Evolutionary conservation across 148 eudicot genomes (phyloP).

Genomic region (Vaccinium myrtillus): DNA sequence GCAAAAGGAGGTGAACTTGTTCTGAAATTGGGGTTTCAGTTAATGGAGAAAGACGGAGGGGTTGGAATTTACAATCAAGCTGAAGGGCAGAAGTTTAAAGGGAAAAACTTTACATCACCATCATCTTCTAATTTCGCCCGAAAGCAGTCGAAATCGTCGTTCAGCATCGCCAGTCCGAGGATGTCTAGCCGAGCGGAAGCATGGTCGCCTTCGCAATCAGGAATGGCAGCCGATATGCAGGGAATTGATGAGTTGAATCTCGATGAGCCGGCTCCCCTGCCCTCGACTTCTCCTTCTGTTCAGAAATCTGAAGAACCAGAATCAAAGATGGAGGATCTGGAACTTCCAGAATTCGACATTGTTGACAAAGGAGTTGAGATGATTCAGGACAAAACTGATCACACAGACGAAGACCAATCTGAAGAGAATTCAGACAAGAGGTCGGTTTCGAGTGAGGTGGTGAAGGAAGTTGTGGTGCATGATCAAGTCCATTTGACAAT

Average conservation of each 20-base stretch:
- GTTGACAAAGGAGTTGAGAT: constrained; percentile 90
- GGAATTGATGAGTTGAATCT: constrained; percentile 86
- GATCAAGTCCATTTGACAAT: constrained; percentile 56
- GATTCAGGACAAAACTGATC: constrained; percentile 34
- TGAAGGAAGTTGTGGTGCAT: constrained; percentile 73
- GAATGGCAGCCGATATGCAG: constrained; percentile 46
- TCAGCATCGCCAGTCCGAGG: constrained; percentile 90
- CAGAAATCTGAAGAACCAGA: constrained; percentile 47
- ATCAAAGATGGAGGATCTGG: constrained; percentile 51
- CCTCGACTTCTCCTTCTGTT: constrained; percentile 27
- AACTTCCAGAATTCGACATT: constrained; percentile 75
- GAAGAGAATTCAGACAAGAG: constrained; percentile 47
- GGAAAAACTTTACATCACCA: neutral
- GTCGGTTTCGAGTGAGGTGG: constrained; percentile 76
- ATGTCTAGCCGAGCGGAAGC: constrained; percentile 50
- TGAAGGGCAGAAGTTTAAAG: constrained; percentile 39
- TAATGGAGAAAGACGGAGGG: constrained; percentile 96
- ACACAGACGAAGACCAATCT: constrained; percentile 41
- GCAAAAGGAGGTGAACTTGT: constrained; percentile 87
- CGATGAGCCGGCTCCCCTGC: constrained; percentile 61
- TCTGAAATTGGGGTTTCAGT: constrained; percentile 78
- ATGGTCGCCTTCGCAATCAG: constrained; percentile 69
- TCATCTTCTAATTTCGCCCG: constrained; percentile 52
- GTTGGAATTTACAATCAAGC: constrained; percentile 56
- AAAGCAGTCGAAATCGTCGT: constrained; percentile 77